Base-by-base conservation (phyloP, 495 filamentous ascomycete genomes). In the Penicillium nucicola region DNA sequence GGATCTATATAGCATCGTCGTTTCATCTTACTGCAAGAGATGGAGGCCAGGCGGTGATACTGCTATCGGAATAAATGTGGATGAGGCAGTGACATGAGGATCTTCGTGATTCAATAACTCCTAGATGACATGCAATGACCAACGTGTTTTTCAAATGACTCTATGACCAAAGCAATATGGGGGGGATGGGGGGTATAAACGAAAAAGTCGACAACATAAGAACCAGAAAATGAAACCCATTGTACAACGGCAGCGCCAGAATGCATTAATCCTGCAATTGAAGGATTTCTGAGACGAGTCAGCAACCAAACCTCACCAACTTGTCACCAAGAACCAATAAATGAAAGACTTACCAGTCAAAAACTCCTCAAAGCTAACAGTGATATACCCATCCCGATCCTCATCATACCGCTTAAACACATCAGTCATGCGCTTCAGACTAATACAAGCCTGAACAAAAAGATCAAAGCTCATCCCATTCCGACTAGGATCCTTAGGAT, bases 331-430 rank as follows among this genome's bases (percentile, higher is more conserved):
- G 28, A 1, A 13, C 34, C 32, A 12, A 35, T 42, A 13, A 4
- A 36, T 7, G 48, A 0, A 28, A 30, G 17, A 63, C 75, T 60
- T 58, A 81, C 78, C 86, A 14, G 83, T 87, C 65, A 90, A 76
- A 62, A 89, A 89, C 53, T 89, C 84, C 70, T 90, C 86, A 62
- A 92, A 92, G 61, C 86, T 89, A 44, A 92, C 65, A 6, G 86
- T 90, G 45, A 92, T 89, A 62, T 85, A 95, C 28, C 93, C 93
- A 71, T 97, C 93, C 25, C 93, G 82, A 70, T 98, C 93, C 51
- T 95, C 88, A 55, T 98, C 93, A 70, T 97, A 98, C 65, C 88
- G 90, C 83, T 98, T 98, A 68, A 98, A 98, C 15, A 97, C 92
- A 68, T 98, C 93, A 53, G 93, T 98, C 92, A 98, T 97, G 51